phyloP scores from a whole-genome alignment of 2,329 filamentous ascomycete species.

The Clarireedia paspali region DNA sequence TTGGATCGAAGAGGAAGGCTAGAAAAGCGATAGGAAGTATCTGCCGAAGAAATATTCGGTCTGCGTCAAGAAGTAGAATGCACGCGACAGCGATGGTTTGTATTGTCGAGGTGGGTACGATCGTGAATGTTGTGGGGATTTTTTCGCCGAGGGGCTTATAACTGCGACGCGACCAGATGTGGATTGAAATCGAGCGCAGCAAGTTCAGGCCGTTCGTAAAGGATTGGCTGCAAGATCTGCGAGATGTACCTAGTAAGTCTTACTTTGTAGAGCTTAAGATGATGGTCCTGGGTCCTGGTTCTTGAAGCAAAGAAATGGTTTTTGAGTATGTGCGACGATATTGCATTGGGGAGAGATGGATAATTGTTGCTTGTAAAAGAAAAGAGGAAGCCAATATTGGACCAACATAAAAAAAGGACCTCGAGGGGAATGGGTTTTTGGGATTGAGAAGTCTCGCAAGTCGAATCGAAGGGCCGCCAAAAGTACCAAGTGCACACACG shows the following conservation, averaged over 20 bases:
- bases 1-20: neutral
- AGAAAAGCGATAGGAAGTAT: neutral
- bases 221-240: neutral
- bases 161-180: slow-evolving; percentile 4
- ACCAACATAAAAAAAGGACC: too few species aligned
- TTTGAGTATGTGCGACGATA: too few species aligned
- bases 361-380: too few species aligned
- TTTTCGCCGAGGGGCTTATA: slow-evolving; percentile 2
- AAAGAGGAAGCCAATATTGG: too few species aligned
- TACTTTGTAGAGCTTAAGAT: neutral
- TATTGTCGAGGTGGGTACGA: slow-evolving; percentile 9
- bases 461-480: too few species aligned
- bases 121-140: slow-evolving; percentile 5
- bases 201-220: neutral
- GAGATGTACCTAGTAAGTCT: neutral
- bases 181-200: neutral
- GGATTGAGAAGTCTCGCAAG: too few species aligned
- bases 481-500: too few species aligned
- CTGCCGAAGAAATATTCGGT: neutral
- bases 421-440: too few species aligned
- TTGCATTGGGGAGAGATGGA: too few species aligned
- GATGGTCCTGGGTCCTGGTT: neutral
- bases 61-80: neutral
- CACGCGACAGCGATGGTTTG: slow-evolving; percentile 8
- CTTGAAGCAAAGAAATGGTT: too few species aligned